Conservation (phyloP, 345 rosid species). For the Ceriops tagal region DNA sequence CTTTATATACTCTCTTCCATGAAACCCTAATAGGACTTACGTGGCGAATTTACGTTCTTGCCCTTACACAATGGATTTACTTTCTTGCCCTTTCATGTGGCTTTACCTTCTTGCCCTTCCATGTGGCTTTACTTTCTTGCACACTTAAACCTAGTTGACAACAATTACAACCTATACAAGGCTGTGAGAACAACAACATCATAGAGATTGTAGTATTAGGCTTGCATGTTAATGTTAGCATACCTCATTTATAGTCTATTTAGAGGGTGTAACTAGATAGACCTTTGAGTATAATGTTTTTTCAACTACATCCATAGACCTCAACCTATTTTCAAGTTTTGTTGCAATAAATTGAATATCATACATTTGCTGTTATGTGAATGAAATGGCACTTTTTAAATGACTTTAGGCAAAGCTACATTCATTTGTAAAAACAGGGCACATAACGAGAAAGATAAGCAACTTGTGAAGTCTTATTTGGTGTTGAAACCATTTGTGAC, state of each 20-base stretch:
- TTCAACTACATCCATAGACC: constrained; percentile 49
- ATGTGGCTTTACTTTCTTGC: too few relatives aligned
- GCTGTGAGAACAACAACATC: too few relatives aligned
- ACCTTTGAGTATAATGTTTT: constrained; percentile 37
- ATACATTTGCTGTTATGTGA: constrained; percentile 71
- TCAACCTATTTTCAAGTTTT: constrained; percentile 59
- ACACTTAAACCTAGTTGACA: too few relatives aligned
- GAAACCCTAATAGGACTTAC: too few relatives aligned
- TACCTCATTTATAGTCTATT: constrained; percentile 56
- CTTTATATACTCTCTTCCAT: too few relatives aligned
- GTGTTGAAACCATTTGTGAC: constrained; percentile 29
- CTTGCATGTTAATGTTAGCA: neutral
- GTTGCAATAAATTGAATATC: constrained; percentile 53
- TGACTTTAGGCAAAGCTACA: constrained; percentile 40
- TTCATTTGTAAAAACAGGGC: constrained; percentile 28
- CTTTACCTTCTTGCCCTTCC: too few relatives aligned
- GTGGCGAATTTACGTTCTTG: too few relatives aligned
- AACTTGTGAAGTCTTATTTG: constrained; percentile 35
- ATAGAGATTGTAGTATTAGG: neutral
- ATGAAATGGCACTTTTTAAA: constrained; percentile 63
- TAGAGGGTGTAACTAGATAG: constrained; percentile 29
- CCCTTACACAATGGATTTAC: too few relatives aligned
- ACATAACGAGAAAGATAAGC: constrained; percentile 27
- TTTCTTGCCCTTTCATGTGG: too few relatives aligned
- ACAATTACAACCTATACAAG: too few relatives aligned